Percentiles rank a stretch among this genome's conserved stretches.
These are phyloP conservation scores for Elaeis guineensis DNA, from an alignment of 176 grass and related monocot species.

Conservation along the genomic window DNA sequence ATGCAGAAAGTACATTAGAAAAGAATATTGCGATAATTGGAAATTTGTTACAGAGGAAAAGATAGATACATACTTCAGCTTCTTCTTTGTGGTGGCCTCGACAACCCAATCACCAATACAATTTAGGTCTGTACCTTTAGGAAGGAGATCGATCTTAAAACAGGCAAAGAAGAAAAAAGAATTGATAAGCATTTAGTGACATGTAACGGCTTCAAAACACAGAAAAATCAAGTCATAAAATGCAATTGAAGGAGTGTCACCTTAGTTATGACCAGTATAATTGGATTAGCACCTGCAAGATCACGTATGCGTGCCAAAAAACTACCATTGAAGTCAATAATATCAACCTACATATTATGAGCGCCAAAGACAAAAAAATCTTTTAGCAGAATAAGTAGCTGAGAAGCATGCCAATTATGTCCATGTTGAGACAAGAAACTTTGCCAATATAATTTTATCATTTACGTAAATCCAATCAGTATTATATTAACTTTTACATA, in stretches of 20 bases:
- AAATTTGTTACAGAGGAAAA: neutral
- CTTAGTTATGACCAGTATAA: conserved; percentile 92
- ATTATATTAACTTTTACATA: too few relatives aligned
- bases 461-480: too few relatives aligned
- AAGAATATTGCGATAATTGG: neutral
- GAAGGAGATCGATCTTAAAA: conserved; percentile 75
- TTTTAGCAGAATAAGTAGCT: too few relatives aligned
- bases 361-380: neutral
- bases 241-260: conserved; percentile 13
- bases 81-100: conserved; percentile 72
- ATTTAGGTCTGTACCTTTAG: conserved; percentile 80
- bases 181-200: too few relatives aligned
- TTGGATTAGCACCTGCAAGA: conserved; percentile 80
- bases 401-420: too few relatives aligned
- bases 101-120: conserved; percentile 88
- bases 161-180: neutral
- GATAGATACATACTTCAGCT: conserved; percentile 49
- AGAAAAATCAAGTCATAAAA: neutral
- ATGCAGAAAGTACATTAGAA: neutral
- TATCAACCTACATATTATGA: conserved; percentile 58
- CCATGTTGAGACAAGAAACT: too few relatives aligned
- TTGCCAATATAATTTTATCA: too few relatives aligned
- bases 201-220: neutral
- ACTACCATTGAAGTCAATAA: conserved; percentile 94
- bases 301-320: conserved; percentile 76